Evolutionary conservation across 179 eudicot genomes (phyloP).

Genomic region (Camellia oleifera): DNA sequence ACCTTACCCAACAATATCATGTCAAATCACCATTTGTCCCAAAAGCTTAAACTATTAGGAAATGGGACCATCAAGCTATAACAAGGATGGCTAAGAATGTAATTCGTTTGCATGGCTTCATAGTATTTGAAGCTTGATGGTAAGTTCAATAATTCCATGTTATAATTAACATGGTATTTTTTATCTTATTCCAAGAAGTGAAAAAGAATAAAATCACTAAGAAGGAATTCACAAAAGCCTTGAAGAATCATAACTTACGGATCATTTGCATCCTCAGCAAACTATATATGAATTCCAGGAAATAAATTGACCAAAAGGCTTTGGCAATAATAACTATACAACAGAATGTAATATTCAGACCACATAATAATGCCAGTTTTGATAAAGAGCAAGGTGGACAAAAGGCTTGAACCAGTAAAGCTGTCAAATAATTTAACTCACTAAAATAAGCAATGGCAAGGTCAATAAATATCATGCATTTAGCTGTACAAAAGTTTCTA

Average conservation of each 20-base stretch:
- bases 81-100: too few species aligned
- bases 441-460: conserved; percentile 1
- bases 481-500: background rate
- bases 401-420: background rate
- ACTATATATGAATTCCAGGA: background rate
- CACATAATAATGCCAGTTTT: background rate
- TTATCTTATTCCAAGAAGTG: background rate
- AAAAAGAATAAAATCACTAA: background rate
- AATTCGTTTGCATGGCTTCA: too few species aligned
- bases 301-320: conserved; percentile 4
- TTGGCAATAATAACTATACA: background rate
- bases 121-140: too few species aligned
- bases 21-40: too few species aligned
- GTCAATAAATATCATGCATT: conserved; percentile 1
- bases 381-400: background rate
- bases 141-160: background rate
- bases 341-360: background rate
- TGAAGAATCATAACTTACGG: background rate
- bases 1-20: too few species aligned
- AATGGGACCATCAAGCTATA: too few species aligned
- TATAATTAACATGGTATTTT: background rate
- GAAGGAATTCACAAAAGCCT: background rate
- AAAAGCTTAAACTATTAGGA: too few species aligned
- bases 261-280: background rate
- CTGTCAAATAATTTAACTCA: conserved; percentile 1